A percentile compares a stretch with the other conserved stretches of the same genome.
Conservation (phyloP, 2,329 filamentous ascomycete species). For the Sclerotiophoma versabilis region DNA sequence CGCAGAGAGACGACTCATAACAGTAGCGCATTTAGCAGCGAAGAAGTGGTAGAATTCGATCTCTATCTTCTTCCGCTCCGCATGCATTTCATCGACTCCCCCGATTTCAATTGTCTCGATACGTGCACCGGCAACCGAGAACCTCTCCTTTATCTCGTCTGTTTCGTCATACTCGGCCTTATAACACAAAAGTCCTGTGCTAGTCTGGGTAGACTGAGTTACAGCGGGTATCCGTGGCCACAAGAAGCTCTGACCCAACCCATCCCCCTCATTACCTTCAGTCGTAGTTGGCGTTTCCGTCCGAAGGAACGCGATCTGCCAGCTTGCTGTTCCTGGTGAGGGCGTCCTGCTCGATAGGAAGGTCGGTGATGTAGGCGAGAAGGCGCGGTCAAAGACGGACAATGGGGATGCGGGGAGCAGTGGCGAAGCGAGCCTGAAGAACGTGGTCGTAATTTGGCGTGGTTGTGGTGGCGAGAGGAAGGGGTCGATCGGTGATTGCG, state of each 20-base stretch:
- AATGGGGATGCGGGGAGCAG: conserved; percentile 27
- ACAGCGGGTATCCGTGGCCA: not conserved
- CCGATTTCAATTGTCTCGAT: not conserved
- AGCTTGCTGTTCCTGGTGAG: not conserved
- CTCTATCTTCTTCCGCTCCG: conserved; percentile 4
- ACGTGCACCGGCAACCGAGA: too few species aligned
- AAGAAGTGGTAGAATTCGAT: conserved; percentile 15
- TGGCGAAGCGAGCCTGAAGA: conserved; percentile 16
- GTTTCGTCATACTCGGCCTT: not conserved
- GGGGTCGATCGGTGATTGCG: conserved; percentile 16
- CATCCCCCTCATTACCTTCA: not conserved
- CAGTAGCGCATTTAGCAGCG: conserved; percentile 12
- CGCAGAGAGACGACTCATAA: not conserved
- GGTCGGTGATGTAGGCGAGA: conserved; percentile 15
- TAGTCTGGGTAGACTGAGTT: not conserved
- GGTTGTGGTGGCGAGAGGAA: conserved; percentile 23
- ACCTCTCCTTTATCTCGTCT: not conserved
- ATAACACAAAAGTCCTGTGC: not conserved
- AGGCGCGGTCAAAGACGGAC: conserved; percentile 25
- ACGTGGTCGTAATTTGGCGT: not conserved
- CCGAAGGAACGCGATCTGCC: not conserved
- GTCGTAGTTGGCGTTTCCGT: not conserved
- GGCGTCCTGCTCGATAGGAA: not conserved
- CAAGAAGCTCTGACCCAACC: not conserved
- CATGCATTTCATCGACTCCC: not conserved